Conservation (phyloP, 108 stramenopile genomes). For the Nitzschia sp. region DNA sequence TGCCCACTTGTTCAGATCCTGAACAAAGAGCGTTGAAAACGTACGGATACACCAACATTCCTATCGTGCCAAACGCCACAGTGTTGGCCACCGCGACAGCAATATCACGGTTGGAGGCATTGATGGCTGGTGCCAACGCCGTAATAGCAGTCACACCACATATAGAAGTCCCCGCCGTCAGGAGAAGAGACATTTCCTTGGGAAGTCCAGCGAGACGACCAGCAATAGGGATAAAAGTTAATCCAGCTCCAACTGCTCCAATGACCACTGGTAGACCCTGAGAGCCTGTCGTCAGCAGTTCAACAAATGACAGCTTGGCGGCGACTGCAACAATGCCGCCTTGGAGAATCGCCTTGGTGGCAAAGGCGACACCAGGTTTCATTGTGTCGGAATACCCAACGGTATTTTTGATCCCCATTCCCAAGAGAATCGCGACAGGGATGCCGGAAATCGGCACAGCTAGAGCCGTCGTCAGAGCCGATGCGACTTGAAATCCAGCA, state of each 20-base stretch:
- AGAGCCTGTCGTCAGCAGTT: slow-evolving; percentile 49
- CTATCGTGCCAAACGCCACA: slow-evolving; percentile 61
- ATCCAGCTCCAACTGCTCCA: slow-evolving; percentile 44
- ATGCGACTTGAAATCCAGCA: slow-evolving; percentile 48
- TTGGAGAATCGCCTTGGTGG: slow-evolving; percentile 60
- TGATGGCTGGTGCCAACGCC: slow-evolving; percentile 57
- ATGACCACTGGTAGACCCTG: slow-evolving; percentile 52
- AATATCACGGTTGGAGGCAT: slow-evolving; percentile 53
- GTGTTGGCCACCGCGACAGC: slow-evolving; percentile 68
- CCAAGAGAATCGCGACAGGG: slow-evolving; percentile 53
- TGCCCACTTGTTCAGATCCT: slow-evolving; percentile 51
- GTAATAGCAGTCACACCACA: slow-evolving; percentile 74
- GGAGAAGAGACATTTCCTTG: slow-evolving; percentile 40
- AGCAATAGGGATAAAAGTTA: slow-evolving; percentile 46
- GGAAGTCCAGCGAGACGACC: slow-evolving; percentile 45
- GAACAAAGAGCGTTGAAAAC: slow-evolving; percentile 37
- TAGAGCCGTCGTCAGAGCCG: slow-evolving; percentile 17
- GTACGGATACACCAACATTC: slow-evolving; percentile 66
- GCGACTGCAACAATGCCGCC: slow-evolving; percentile 62
- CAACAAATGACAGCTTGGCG: slow-evolving; percentile 54
- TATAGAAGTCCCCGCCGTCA: slow-evolving; percentile 63
- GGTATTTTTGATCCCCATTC: slow-evolving; percentile 48
- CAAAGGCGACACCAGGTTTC: slow-evolving; percentile 51
- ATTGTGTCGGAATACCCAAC: slow-evolving; percentile 25
- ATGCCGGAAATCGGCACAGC: slow-evolving; percentile 59